A percentile compares a stretch with the other conserved stretches of the same genome.
Evolutionary conservation across 768 basidiomycete genomes (phyloP).

Genomic region (Suillus americanus): DNA sequence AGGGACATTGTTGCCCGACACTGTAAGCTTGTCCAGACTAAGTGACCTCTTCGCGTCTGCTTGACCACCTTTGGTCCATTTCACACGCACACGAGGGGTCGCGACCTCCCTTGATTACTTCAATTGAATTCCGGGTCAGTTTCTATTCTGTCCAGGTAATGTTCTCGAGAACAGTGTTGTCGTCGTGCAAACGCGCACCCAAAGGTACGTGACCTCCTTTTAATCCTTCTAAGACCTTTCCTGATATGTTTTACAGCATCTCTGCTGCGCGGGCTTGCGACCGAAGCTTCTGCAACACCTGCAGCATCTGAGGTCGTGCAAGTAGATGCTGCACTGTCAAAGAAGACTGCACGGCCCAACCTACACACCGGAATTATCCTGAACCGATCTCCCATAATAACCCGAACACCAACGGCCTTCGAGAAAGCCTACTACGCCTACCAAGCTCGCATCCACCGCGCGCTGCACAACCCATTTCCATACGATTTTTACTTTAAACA

Average conservation of each 20-base stretch:
- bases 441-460: constrained; percentile 79
- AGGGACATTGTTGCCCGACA: constrained; percentile 55
- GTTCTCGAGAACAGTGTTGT: constrained; percentile 35
- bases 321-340: constrained; percentile 24
- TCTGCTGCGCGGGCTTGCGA: constrained; percentile 43
- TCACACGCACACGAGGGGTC: constrained; percentile 4
- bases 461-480: constrained; percentile 86
- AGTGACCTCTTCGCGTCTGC: background rate
- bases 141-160: constrained; percentile 13
- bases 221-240: too few species aligned
- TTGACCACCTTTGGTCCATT: constrained; percentile 1
- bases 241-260: constrained; percentile 2
- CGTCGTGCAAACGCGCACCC: constrained; percentile 31
- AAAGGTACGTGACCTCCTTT: constrained; percentile 22
- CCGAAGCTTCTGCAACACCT: constrained; percentile 31
- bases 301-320: background rate
- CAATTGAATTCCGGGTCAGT: constrained; percentile 4
- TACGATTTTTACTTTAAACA: constrained; percentile 93
- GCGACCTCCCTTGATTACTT: constrained; percentile 4
- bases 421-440: constrained; percentile 83
- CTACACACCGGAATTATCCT: constrained; percentile 68
- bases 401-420: constrained; percentile 68
- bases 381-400: constrained; percentile 75
- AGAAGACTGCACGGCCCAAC: constrained; percentile 31
- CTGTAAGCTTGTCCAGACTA: background rate